Evolutionary conservation across 345 rosid species (phyloP).

Genomic region (Gossypium turneri): DNA sequence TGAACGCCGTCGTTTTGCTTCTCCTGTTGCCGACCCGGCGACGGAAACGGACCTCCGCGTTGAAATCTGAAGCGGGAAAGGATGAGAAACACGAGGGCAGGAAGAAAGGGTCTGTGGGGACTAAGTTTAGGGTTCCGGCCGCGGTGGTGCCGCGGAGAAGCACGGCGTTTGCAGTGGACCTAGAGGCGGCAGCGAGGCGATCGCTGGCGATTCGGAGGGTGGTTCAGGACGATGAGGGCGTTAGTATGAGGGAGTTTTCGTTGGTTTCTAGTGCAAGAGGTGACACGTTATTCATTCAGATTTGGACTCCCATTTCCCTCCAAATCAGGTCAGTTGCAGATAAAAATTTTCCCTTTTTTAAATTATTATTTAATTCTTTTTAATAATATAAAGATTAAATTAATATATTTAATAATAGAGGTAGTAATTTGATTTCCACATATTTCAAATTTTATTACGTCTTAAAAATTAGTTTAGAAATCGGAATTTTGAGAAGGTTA

Average conservation of each 20-base stretch:
- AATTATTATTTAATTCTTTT: neutral
- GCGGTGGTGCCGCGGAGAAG: conserved; percentile 52
- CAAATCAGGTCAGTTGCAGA: conserved; percentile 46
- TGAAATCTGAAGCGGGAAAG: conserved; percentile 26
- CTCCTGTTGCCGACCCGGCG: conserved; percentile 57
- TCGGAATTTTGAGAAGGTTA: too few species aligned
- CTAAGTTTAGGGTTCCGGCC: conserved; percentile 42
- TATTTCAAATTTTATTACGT: too few species aligned
- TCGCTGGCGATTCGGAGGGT: conserved; percentile 61
- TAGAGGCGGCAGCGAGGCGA: conserved; percentile 60
- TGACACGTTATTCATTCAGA: conserved; percentile 71
- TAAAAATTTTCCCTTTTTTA: neutral
- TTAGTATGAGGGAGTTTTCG: conserved; percentile 43
- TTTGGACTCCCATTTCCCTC: conserved; percentile 58
- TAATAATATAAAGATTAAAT: too few species aligned
- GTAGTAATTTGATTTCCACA: too few species aligned
- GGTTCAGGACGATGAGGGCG: conserved; percentile 47
- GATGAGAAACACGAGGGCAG: conserved; percentile 41
- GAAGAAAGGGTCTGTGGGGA: conserved; percentile 16
- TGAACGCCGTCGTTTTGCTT: conserved; percentile 45
- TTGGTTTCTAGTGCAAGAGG: conserved; percentile 56
- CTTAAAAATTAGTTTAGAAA: too few species aligned
- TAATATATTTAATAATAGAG: too few species aligned
- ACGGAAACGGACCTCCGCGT: conserved; percentile 21
- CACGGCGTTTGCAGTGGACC: conserved; percentile 37